Base-by-base conservation (phyloP, 2,329 filamentous ascomycete genomes). In the Fusarium xyrophilum region DNA sequence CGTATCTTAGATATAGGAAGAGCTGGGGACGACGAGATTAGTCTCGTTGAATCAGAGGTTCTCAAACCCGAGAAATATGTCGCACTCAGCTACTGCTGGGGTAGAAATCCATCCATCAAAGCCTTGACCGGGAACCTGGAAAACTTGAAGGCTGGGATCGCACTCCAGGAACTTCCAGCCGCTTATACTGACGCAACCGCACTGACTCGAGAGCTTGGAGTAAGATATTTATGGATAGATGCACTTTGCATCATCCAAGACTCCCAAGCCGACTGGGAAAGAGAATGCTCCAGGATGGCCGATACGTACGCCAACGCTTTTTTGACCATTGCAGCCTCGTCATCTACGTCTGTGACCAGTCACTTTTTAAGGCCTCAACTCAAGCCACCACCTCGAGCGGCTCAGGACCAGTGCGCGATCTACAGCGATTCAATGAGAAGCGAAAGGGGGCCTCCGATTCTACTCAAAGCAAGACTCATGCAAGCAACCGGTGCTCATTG, bases 81-180 rank as follows among this genome's bases (percentile, higher is more conserved):
- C 35, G 70, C 70, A 3, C 43, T 72, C 4, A 72, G 69, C 10
- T 72, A 72, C 39, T 72, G 67, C 36, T 72, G 69, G 70, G 70
- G 70, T 0, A 48, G 28, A 1, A 35, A 54, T 0, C 38, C 60
- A 9, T 56, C 38, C 2, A 56, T 63, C 12, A 70, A 46, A n/a
- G 58, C 70, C 1, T 23, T 48, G 11, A 21, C n/a, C 2, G 38
- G 10, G 0, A 72, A 55, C 2, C 1, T 72, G 6, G 42, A 59
- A 1, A 21, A 53, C 1, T 63, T 70, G 52, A 67, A 60, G 8
- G 17, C 21, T 6, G 68, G 63, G 0, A 42, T 71, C 4, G 25
- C 27, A 5, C 21, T 71, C 3, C 23, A 44, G 1, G 23, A 47
- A 5, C 54, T 72, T 5, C 70, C 70, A 8, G 43, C 56, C 6